Percentiles rank a stretch among this genome's conserved stretches.
phyloP scores from a whole-genome alignment of 805 yeast species.

The Komagataella phaffii region DNA sequence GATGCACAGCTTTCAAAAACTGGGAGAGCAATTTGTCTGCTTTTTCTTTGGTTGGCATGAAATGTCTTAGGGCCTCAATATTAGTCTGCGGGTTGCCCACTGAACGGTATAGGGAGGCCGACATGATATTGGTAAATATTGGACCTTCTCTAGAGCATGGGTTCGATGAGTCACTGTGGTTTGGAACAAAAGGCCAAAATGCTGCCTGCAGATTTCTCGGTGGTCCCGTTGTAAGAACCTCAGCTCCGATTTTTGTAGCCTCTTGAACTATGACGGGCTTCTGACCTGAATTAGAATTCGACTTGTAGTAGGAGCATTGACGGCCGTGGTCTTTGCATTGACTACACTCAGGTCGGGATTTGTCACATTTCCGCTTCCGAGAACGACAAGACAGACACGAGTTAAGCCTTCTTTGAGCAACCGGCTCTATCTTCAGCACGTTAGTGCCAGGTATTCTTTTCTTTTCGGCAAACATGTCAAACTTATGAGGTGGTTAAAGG shows the following conservation, averaged over 20 bases:
- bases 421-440: background rate
- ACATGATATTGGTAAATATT: background rate
- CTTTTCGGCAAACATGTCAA: background rate
- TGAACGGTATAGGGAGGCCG: background rate
- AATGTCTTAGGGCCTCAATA: constrained; percentile 4
- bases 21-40: constrained; percentile 33
- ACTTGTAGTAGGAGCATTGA: background rate
- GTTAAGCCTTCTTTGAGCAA: background rate
- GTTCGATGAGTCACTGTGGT: background rate
- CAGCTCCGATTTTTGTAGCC: background rate
- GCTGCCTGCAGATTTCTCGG: background rate
- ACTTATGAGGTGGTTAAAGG: background rate
- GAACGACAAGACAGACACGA: background rate
- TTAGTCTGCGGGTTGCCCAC: background rate
- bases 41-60: constrained; percentile 30
- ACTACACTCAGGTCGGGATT: background rate
- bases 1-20: constrained; percentile 38
- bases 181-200: background rate
- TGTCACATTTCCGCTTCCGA: background rate
- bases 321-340: background rate
- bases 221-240: background rate
- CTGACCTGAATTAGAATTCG: background rate
- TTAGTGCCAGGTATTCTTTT: background rate
- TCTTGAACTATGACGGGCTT: background rate
- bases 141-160: background rate